These are phyloP conservation scores for Phytopythium boreale DNA, from an alignment of 352 stramenopile species.

Conservation along the genomic window DNA sequence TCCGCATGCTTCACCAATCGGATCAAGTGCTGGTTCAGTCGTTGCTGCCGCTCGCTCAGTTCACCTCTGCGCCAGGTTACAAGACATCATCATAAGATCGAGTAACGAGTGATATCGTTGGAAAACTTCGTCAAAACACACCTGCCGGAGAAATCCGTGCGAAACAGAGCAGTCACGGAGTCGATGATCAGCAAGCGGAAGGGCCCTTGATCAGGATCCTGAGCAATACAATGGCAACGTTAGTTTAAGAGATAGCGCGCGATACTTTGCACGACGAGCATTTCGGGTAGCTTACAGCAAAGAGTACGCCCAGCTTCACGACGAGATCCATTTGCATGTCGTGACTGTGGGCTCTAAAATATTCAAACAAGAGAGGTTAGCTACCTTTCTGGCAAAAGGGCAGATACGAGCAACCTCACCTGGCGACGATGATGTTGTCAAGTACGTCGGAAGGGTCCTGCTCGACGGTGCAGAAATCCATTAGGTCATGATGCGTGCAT, in stretches of 20 bases:
- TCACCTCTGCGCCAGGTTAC: constrained; percentile 29
- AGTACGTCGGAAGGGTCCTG: constrained; percentile 88
- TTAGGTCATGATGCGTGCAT: constrained; percentile 4
- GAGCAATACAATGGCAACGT: background rate
- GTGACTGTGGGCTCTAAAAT: constrained; percentile 77
- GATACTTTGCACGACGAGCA: background rate
- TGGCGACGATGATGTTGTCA: constrained; percentile 93
- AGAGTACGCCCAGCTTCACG: constrained; percentile 65
- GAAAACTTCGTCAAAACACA: constrained; percentile 5
- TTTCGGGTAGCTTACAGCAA: constrained; percentile 40
- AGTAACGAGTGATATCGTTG: background rate
- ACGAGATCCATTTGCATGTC: constrained; percentile 90
- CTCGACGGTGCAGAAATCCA: background rate
- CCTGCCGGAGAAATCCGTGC: constrained; percentile 85
- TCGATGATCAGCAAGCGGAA: constrained; percentile 90
- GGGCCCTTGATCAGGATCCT: constrained; percentile 68
- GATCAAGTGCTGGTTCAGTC: constrained; percentile 88
- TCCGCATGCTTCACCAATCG: constrained; percentile 79
- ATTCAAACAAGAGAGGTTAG: constrained; percentile 2
- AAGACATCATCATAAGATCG: constrained; percentile 1
- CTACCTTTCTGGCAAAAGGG: background rate
- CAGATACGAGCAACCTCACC: constrained; percentile 23
- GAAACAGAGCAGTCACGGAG: constrained; percentile 89
- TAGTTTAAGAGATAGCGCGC: background rate
- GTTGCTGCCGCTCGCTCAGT: constrained; percentile 82